A percentile compares a stretch with the other conserved stretches of the same genome.
Conservation (phyloP, 768 basidiomycete species). For the Pleurotus eryngii region DNA sequence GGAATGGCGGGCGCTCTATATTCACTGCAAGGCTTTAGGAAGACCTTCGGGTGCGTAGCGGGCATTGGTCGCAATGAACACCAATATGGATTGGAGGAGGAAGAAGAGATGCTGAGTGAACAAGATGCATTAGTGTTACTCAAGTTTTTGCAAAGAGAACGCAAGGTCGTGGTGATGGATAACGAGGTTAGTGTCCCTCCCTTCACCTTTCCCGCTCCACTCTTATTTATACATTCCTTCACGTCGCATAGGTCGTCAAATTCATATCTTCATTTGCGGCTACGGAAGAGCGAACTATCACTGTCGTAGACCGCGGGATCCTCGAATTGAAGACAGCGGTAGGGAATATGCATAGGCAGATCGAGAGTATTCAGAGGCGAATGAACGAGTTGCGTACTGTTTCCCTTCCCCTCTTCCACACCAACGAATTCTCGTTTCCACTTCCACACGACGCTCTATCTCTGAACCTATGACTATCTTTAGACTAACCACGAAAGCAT, state of each 20-base stretch:
- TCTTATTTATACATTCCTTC: not conserved
- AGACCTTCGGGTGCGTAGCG: slow-evolving; percentile 47
- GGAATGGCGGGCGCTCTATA: slow-evolving; percentile 62
- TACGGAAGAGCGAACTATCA: slow-evolving; percentile 46
- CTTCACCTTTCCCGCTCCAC: not conserved
- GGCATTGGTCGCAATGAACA: slow-evolving; percentile 15
- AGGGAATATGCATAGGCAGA: slow-evolving; percentile 60
- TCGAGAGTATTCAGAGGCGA: slow-evolving; percentile 63
- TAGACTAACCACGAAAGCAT: slow-evolving; percentile 69
- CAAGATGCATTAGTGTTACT: slow-evolving; percentile 68
- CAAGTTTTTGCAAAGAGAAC: slow-evolving; percentile 79
- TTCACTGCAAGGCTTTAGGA: slow-evolving; percentile 56
- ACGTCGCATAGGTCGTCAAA: slow-evolving; percentile 65
- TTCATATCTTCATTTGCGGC: slow-evolving; percentile 47
- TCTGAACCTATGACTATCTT: not conserved
- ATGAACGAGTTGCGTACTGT: slow-evolving; percentile 61
- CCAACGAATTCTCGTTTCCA: not conserved
- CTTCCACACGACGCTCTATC: too few species aligned
- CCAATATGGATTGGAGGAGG: not conserved
- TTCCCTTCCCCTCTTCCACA: slow-evolving; percentile 1
- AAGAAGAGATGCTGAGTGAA: slow-evolving; percentile 41
- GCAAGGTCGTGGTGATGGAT: slow-evolving; percentile 56
- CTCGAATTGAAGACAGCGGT: slow-evolving; percentile 77
- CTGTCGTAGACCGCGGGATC: slow-evolving; percentile 78
- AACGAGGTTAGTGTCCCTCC: slow-evolving; percentile 50